Evolutionary conservation across 352 stramenopile species (phyloP).

Genomic region (Lagenidium giganteum): DNA sequence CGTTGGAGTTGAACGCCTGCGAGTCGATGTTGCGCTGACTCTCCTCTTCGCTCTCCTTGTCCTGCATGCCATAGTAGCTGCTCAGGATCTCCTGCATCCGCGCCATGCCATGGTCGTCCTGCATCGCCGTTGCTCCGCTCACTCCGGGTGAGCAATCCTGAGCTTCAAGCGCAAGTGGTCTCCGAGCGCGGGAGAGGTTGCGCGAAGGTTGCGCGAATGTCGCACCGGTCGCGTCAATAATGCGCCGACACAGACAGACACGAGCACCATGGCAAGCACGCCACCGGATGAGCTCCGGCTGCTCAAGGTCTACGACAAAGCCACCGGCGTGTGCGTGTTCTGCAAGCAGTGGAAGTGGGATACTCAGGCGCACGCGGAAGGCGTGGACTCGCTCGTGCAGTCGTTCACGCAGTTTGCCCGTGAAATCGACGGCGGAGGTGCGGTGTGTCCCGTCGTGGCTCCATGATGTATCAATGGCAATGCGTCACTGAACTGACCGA

Average conservation of each 20-base stretch:
- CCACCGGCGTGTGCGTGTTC: slow-evolving; percentile 53
- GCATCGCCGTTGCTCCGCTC: slow-evolving; percentile 15
- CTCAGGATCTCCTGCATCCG: slow-evolving; percentile 79
- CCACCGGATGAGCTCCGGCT: slow-evolving; percentile 37
- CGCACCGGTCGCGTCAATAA: no score
- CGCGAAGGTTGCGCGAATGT: no score
- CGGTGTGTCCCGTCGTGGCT: not conserved
- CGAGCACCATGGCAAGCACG: no score
- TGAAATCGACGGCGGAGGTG: slow-evolving; percentile 67
- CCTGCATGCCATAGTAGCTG: slow-evolving; percentile 70
- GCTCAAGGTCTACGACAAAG: slow-evolving; percentile 52
- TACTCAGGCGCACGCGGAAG: slow-evolving; percentile 47
- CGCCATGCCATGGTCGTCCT: slow-evolving; percentile 45
- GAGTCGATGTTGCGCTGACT: slow-evolving; percentile 61
- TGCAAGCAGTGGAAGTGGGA: slow-evolving; percentile 70
- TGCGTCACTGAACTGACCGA: no score
- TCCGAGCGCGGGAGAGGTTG: not conserved
- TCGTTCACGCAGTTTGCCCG: slow-evolving; percentile 71
- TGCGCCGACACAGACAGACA: no score
- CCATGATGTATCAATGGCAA: no score
- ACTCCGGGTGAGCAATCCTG: no score
- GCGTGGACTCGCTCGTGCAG: slow-evolving; percentile 58
- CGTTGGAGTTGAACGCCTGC: slow-evolving; percentile 45
- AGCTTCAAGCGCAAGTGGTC: not conserved
- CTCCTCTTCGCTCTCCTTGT: slow-evolving; percentile 47